phyloP scores from a whole-genome alignment of 73 alveolate genomes.

The Paramecium tetraurelia region DNA sequence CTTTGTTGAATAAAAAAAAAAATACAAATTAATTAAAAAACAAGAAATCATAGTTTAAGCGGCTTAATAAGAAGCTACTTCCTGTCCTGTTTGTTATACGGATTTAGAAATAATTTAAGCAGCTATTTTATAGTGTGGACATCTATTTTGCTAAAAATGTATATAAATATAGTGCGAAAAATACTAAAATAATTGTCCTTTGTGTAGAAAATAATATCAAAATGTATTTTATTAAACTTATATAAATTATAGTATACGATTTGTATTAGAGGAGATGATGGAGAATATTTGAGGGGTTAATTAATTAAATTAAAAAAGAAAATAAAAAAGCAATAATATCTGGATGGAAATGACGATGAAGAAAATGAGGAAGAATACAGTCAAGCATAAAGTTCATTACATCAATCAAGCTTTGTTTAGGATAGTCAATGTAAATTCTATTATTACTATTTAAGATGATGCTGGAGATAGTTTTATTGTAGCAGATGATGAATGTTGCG shows the following conservation, averaged over 20 bases:
- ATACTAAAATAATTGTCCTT: slow-evolving; percentile 25
- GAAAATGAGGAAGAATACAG: not conserved
- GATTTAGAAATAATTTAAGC: not conserved
- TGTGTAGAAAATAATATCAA: not conserved
- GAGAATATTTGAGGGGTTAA: not conserved
- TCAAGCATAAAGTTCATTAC: not conserved
- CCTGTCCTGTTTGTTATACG: not conserved
- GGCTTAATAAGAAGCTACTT: not conserved
- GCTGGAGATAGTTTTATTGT: slow-evolving; percentile 13
- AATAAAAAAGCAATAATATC: not conserved
- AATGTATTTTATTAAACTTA: not conserved
- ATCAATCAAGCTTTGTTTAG: not conserved
- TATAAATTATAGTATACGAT: not conserved
- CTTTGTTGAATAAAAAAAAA: not conserved
- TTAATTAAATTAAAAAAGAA: not conserved
- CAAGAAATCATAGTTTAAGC: not conserved
- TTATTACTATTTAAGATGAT: not conserved
- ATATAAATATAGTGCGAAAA: not conserved
- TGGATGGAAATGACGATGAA: not conserved
- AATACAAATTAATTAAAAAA: not conserved
- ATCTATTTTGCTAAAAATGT: not conserved
- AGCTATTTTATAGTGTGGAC: slow-evolving; percentile 3
- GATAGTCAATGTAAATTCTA: not conserved
- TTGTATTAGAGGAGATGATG: slow-evolving; percentile 1
- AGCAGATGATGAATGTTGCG: slow-evolving; percentile 4